Conservation (phyloP, 495 filamentous ascomycete genomes). For the Aspergillus bridgeri region DNA sequence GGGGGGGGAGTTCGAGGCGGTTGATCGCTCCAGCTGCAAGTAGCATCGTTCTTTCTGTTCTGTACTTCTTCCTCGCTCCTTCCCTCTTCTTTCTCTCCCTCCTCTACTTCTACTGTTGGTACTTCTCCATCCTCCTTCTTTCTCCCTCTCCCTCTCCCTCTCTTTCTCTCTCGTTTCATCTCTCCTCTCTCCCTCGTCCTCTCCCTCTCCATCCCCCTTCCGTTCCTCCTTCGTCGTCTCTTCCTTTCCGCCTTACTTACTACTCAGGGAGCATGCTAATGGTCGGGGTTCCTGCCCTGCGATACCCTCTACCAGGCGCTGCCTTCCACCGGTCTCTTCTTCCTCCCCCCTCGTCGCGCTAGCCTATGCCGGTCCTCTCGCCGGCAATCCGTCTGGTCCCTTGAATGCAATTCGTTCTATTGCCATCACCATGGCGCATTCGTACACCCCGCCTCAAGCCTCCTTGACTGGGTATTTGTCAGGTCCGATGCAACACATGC, state of each 20-base stretch:
- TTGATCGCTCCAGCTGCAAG: no score
- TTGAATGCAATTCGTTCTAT: conserved; percentile 17
- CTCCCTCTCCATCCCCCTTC: conserved; percentile 8
- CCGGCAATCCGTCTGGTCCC: conserved; percentile 5
- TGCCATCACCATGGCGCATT: conserved; percentile 31
- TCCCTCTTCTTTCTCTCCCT: not conserved
- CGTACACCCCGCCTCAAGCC: conserved; percentile 33
- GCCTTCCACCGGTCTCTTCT: not conserved
- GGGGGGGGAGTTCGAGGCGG: not conserved
- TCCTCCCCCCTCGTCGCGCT: not conserved
- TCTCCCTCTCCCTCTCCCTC: not conserved
- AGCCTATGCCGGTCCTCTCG: conserved; percentile 15
- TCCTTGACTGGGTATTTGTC: conserved; percentile 30
- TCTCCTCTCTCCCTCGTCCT: conserved; percentile 6
- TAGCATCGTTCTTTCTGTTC: not conserved
- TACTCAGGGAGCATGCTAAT: conserved; percentile 17
- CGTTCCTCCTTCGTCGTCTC: not conserved
- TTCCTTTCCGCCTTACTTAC: not conserved
- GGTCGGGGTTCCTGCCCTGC: conserved; percentile 11
- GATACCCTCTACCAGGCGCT: not conserved
- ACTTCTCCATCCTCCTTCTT: no score
- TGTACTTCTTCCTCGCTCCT: not conserved
- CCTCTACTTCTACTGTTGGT: not conserved
- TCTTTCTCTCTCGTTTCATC: conserved; percentile 2
- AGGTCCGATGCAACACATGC: conserved; percentile 8